Percentiles rank a stretch among this genome's conserved stretches.
These are phyloP conservation scores for Ophiobolus disseminans DNA, from an alignment of 2,329 filamentous ascomycete species.

Conservation along the genomic window DNA sequence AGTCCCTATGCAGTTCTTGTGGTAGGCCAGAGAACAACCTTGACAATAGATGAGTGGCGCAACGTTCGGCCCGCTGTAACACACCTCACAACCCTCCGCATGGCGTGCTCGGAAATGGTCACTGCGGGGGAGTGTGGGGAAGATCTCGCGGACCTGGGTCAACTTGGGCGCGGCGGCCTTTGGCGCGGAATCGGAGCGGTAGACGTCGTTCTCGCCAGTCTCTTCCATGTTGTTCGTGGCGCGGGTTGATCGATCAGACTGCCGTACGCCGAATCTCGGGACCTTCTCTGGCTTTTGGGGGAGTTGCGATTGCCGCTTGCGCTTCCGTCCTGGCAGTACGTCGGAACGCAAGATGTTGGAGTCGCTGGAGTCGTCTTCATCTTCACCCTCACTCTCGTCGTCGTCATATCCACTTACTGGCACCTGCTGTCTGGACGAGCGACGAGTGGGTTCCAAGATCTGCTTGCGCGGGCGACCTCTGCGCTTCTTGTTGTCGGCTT, in stretches of 20 bases:
- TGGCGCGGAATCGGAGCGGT: conserved; percentile 53
- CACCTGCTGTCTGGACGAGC: conserved; percentile 32
- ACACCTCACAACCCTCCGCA: conserved; percentile 74
- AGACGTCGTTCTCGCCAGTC: conserved; percentile 65
- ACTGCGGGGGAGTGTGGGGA: conserved; percentile 66
- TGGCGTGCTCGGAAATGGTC: conserved; percentile 76
- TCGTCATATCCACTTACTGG: conserved; percentile 20
- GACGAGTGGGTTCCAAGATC: conserved; percentile 33
- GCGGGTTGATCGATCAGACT: conserved; percentile 56
- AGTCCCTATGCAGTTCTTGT: conserved; percentile 80
- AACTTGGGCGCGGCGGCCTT: conserved; percentile 59
- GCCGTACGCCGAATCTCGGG: conserved; percentile 43
- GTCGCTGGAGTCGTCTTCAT: conserved; percentile 35
- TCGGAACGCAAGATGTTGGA: conserved; percentile 52
- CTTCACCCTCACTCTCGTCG: conserved; percentile 40
- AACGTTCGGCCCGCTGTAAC: conserved; percentile 65
- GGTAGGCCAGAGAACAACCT: conserved; percentile 84
- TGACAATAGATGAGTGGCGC: conserved; percentile 85
- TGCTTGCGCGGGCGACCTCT: conserved; percentile 25
- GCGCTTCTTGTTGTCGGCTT: conserved; percentile 15
- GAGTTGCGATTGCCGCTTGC: conserved; percentile 38
- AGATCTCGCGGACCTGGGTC: conserved; percentile 72
- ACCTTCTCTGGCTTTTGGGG: conserved; percentile 24
- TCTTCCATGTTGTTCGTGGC: conserved; percentile 61
- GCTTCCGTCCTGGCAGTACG: conserved; percentile 47